Base-by-base conservation (phyloP, 2,329 filamentous ascomycete genomes). In the Alternaria sp. region DNA sequence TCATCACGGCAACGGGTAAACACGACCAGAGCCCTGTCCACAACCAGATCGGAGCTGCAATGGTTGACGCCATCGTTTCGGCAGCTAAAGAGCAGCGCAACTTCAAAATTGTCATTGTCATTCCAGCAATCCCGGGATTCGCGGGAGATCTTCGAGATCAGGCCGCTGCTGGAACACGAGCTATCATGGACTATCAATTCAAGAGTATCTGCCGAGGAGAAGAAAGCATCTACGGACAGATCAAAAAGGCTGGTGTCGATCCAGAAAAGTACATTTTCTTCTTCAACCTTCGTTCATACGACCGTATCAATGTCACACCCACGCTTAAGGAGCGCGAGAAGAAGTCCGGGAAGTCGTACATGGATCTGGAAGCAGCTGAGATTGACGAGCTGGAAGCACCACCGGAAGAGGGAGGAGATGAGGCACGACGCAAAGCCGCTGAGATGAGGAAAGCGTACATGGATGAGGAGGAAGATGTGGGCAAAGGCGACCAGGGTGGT, bases 121-220 rank as follows among this genome's bases (percentile, higher is more conserved):
- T 98, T 55, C 96, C 96, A 2, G 90, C 93, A 1, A 91, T 99
- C 61, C 95, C 96, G 8, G 96, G 95, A 0, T 99, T 99, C 72
- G 94, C 95, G 0, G 95, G 95, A 49, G 95, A 98, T 75, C 85
- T 99, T 28, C 86, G 94, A 60, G 89, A 93, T 12, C 89, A 92
- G 71, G 93, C 91, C 19, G 95, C 95, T 0, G 88, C 88, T 1
- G 95, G 95, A 10, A 98, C 95, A 0, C 71, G 81, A 52, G 95
- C 94, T 11, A 99, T 98, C 74, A 98, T 99, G 93, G 94, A 98
- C 77, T 98, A 97, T 75, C 96, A 98, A 77, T 99, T 96, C 85
- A 97, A 96, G 81, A 97, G 93, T 0, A 97, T 99, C 69, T 93
- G 91, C 74, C 90, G 96, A 47, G 96, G 96, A 6, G 91, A 96